A percentile compares a stretch with the other conserved stretches of the same genome.
phyloP scores from a whole-genome alignment of 331 rosid genomes.

The Prunus yedoensis region DNA sequence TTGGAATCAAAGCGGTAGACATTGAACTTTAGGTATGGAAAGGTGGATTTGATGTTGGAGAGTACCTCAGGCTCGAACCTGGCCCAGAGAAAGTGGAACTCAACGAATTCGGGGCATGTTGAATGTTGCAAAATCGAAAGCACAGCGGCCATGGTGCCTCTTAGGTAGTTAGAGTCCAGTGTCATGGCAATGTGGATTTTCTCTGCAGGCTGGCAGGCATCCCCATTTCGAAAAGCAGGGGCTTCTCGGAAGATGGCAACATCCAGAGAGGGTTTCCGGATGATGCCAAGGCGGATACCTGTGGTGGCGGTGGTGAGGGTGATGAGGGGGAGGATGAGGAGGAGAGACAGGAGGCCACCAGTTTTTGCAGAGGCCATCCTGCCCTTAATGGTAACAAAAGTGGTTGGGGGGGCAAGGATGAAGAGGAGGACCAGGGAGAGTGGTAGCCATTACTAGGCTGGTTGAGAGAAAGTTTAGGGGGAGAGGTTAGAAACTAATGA shows the following conservation, averaged over 20 bases:
- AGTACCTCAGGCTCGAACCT: conserved; percentile 57
- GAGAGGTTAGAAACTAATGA: conserved; percentile 40
- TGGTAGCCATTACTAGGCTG: conserved; percentile 50
- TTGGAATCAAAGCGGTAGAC: conserved; percentile 62
- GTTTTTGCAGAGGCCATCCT: conserved; percentile 64
- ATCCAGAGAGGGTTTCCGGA: conserved; percentile 43
- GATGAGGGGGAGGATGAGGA: conserved; percentile 47
- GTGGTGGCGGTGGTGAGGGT: conserved; percentile 11
- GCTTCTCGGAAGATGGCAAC: conserved; percentile 68
- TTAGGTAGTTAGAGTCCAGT: conserved; percentile 73
- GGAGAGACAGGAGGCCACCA: conserved; percentile 27
- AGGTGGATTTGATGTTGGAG: conserved; percentile 65
- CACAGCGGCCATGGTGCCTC: conserved; percentile 86
- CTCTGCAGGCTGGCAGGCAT: conserved; percentile 38
- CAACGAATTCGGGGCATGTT: conserved; percentile 66
- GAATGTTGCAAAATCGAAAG: conserved; percentile 73
- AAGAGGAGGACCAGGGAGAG: conserved; percentile 28
- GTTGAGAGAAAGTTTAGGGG: conserved; percentile 34
- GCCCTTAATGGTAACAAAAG: conserved; percentile 36
- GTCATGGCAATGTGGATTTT: conserved; percentile 81
- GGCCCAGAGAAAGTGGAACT: conserved; percentile 79
- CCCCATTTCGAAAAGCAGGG: conserved; percentile 61
- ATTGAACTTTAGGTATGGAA: conserved; percentile 72
- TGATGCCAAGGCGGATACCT: conserved; percentile 43
- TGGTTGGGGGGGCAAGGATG: conserved; percentile 24